Base-by-base conservation (phyloP, 2,329 filamentous ascomycete species). In the Ascochyta viciae-villosae region DNA sequence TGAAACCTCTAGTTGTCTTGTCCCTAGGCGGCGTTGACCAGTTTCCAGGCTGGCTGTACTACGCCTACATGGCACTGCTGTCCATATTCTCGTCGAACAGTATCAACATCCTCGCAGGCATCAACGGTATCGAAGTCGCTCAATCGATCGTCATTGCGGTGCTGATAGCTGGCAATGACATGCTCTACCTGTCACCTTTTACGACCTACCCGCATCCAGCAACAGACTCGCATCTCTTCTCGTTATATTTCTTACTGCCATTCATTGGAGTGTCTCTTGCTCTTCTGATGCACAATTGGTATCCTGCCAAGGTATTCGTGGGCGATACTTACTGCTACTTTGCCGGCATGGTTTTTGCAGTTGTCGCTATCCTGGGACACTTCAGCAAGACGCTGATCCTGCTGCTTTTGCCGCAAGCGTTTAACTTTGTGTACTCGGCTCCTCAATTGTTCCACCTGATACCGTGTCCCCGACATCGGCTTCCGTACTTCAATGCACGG, bases 251-350 rank as follows among this genome's bases (percentile, higher is more conserved):
- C 64, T 84, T 99, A 38, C 84, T 98, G 15, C 95, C 95, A 15
- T 98, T 98, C 81, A 85, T 98, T 57, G 95, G 92, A 45, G 95
- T 97, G 50, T 97, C 92, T 7, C 77, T 90, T 46, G 95, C 95
- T 8, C 83, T 99, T 15, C 85, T 95, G 71, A 86, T 80, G 74
- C 93, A 99, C 81, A 99, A 99, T 77, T 96, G 92, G 91, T 99
- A 92, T 73, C 95, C 95, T 0, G 92, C 94, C 23, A 88, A 87
- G 68, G 95, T 98, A 9, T 99, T 99, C 71, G 94, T 98, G 9
- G 95, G 95, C 52, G 95, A 99, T 77, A 99, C 95, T 4, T 99
- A 98, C 83, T 99, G 95, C 83, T 99, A 99, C 80, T 97, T 99
- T 76, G 95, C 95, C 0, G 95, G 95, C 64, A 99, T 99, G 92